Evolutionary conservation across 2,329 filamentous ascomycete species (phyloP).

Genomic region (Capronia epimyces): DNA sequence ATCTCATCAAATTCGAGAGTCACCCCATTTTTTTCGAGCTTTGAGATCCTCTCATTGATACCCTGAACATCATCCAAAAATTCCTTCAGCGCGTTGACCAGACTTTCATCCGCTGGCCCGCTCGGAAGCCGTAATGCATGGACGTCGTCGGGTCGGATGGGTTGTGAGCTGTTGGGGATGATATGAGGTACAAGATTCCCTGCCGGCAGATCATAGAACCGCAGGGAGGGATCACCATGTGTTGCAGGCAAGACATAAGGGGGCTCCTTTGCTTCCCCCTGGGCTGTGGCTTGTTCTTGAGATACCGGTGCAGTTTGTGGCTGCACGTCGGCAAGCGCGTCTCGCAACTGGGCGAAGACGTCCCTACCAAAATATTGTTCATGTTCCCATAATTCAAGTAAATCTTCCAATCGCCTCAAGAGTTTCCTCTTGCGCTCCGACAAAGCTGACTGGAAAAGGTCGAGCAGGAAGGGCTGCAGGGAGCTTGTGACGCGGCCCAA

Average conservation of each 20-base stretch:
- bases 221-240: conserved; percentile 67
- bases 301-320: background rate
- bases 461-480: conserved; percentile 55
- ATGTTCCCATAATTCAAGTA: conserved; percentile 67
- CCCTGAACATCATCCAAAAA: conserved; percentile 65
- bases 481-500: conserved; percentile 46
- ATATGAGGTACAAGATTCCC: conserved; percentile 75
- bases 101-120: conserved; percentile 61
- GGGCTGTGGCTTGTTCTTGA: background rate
- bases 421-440: conserved; percentile 57
- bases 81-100: conserved; percentile 63
- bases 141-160: conserved; percentile 66
- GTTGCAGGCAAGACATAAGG: conserved; percentile 68
- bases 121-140: conserved; percentile 65
- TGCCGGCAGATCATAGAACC: conserved; percentile 78
- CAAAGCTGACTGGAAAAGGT: conserved; percentile 56
- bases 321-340: conserved; percentile 27
- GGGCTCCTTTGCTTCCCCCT: conserved; percentile 36
- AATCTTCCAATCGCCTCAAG: conserved; percentile 55
- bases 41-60: conserved; percentile 45
- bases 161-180: conserved; percentile 65
- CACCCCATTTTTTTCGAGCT: conserved; percentile 48
- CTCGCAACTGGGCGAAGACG: conserved; percentile 55
- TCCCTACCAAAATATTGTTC: conserved; percentile 56
- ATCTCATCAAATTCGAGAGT: conserved; percentile 66